These are phyloP conservation scores for Puccinia hordei DNA, from an alignment of 1,284 basidiomycete genomes.

Conservation along the genomic window DNA sequence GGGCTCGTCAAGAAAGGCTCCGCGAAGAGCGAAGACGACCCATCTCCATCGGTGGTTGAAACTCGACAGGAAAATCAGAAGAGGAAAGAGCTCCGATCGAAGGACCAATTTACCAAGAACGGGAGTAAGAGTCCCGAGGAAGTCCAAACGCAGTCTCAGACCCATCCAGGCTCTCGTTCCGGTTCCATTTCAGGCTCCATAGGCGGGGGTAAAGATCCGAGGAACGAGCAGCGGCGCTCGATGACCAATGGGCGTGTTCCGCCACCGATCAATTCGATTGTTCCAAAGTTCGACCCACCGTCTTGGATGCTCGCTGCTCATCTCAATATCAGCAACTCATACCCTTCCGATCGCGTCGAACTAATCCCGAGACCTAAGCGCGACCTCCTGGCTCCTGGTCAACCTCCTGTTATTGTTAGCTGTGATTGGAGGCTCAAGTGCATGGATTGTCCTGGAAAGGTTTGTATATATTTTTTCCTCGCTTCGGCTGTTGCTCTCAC, in stretches of 20 bases:
- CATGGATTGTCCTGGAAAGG: conserved; percentile 90
- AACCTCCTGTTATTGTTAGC: conserved; percentile 61
- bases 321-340: not conserved
- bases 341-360: conserved; percentile 45
- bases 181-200: not conserved
- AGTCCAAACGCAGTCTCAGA: not conserved
- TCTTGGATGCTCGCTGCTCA: conserved; percentile 42
- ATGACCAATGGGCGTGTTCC: conserved; percentile 5
- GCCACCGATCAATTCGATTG: not conserved
- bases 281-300: conserved; percentile 29
- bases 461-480: conserved; percentile 57
- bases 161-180: conserved; percentile 5
- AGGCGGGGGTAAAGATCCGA: not conserved
- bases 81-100: conserved; percentile 30
- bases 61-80: not conserved
- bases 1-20: conserved; percentile 16
- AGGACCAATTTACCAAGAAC: conserved; percentile 5
- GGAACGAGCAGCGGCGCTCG: conserved; percentile 17
- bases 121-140: conserved; percentile 16
- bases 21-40: conserved; percentile 7
- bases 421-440: conserved; percentile 82
- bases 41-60: not conserved
- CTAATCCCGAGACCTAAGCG: conserved; percentile 37
- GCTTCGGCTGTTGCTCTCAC: not conserved
- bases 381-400: conserved; percentile 15